Evolutionary conservation across 1,284 basidiomycete species (phyloP).

Genomic region (Exobasidium rhododendri): DNA sequence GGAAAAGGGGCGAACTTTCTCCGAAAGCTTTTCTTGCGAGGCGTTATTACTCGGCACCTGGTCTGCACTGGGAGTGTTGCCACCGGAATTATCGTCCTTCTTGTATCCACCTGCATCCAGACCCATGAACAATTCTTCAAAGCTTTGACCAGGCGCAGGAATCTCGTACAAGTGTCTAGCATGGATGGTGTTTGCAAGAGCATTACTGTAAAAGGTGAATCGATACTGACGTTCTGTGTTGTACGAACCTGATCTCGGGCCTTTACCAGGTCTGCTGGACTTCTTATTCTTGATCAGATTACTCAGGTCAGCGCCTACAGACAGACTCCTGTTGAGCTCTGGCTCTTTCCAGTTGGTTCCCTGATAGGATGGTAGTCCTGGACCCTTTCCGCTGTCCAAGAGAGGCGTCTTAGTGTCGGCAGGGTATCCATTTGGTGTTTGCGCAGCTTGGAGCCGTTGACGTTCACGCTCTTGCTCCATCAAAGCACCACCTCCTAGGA

Average conservation of each 20-base stretch:
- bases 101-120: slow-evolving; percentile 18
- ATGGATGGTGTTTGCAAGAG: slow-evolving; percentile 87
- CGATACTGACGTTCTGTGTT: slow-evolving; percentile 70
- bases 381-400: slow-evolving; percentile 25
- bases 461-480: slow-evolving; percentile 11
- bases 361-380: slow-evolving; percentile 8
- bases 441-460: background rate
- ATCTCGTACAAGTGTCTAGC: slow-evolving; percentile 87
- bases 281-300: background rate
- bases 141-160: slow-evolving; percentile 87
- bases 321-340: slow-evolving; percentile 1
- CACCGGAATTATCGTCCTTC: background rate
- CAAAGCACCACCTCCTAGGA: slow-evolving; percentile 57
- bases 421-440: slow-evolving; percentile 13
- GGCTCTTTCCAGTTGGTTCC: background rate
- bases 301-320: slow-evolving; percentile 7
- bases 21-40: background rate
- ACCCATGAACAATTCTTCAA: slow-evolving; percentile 84
- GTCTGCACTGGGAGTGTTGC: background rate
- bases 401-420: slow-evolving; percentile 54
- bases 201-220: slow-evolving; percentile 98
- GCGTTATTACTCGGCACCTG: background rate
- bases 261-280: background rate
- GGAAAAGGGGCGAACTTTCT: background rate
- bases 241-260: slow-evolving; percentile 1